Conservation (phyloP, 129 eudicot species). For the Sambucus nigra region DNA sequence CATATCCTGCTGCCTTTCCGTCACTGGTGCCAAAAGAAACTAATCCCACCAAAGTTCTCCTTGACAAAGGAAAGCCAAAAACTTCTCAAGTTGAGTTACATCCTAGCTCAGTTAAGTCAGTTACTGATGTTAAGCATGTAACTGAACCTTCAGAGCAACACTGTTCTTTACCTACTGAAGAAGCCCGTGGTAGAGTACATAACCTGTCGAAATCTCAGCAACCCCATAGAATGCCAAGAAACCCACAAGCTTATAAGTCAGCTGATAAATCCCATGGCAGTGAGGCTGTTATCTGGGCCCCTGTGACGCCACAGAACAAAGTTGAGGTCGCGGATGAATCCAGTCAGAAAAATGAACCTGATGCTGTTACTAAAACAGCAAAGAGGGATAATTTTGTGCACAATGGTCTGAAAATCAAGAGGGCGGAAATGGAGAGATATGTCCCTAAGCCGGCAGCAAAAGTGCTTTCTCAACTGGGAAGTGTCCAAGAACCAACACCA, state of each 20-base stretch:
- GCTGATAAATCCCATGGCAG: slow-evolving; percentile 47
- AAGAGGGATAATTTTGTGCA: slow-evolving; percentile 31
- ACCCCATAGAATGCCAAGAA: slow-evolving; percentile 52
- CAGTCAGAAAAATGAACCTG: slow-evolving; percentile 22
- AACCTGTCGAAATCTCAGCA: slow-evolving; percentile 56
- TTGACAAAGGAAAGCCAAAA: slow-evolving; percentile 24
- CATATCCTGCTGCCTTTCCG: slow-evolving; percentile 14
- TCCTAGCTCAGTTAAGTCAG: slow-evolving; percentile 20
- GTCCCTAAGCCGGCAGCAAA: slow-evolving; percentile 81
- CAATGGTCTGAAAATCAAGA: slow-evolving; percentile 55
- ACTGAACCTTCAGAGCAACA: slow-evolving; percentile 24
- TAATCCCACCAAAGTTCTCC: slow-evolving; percentile 19
- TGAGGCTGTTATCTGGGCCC: slow-evolving; percentile 87
- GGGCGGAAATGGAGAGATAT: slow-evolving; percentile 97
- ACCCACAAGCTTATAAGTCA: slow-evolving; percentile 43
- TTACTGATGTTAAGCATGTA: slow-evolving; percentile 27
- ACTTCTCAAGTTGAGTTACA: slow-evolving; percentile 22
- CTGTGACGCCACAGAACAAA: slow-evolving; percentile 62
- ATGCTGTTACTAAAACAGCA: slow-evolving; percentile 22
- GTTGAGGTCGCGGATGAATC: slow-evolving; percentile 32
- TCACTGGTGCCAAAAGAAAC: slow-evolving; percentile 19
- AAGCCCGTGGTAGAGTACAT: slow-evolving; percentile 27
- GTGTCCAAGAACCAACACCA: slow-evolving; percentile 23
- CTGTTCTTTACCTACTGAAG: slow-evolving; percentile 36
- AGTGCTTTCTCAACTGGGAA: slow-evolving; percentile 79